phyloP scores from a whole-genome alignment of 192 early-diverging fungal genomes.

The Phlyctochytrium bullatum region DNA sequence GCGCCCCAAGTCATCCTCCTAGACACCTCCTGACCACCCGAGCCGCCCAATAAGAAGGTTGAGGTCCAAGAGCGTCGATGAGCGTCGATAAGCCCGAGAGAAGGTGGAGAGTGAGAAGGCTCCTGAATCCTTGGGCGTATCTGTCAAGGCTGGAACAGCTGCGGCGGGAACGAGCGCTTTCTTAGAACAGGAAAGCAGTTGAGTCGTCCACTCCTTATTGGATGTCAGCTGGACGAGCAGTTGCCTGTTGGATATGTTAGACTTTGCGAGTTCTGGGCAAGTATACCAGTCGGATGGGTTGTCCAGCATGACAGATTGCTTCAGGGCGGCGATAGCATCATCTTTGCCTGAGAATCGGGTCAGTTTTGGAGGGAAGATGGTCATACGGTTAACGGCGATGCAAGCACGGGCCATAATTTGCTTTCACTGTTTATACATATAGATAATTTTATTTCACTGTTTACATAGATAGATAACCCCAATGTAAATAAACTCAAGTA shows the following conservation, averaged over 20 bases:
- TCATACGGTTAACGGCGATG: constrained; percentile 57
- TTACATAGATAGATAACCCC: neutral
- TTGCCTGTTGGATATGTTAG: constrained; percentile 33
- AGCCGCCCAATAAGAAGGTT: too few species aligned
- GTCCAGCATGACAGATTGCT: constrained; percentile 58
- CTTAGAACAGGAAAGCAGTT: too few species aligned
- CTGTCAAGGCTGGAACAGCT: too few species aligned
- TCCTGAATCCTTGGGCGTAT: too few species aligned
- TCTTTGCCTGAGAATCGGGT: constrained; percentile 48
- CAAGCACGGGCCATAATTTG: constrained; percentile 64
- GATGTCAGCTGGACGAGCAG: constrained; percentile 53
- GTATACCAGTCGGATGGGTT: constrained; percentile 61
- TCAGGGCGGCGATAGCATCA: constrained; percentile 56
- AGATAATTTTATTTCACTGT: neutral
- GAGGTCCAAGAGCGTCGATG: too few species aligned
- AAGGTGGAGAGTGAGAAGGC: too few species aligned
- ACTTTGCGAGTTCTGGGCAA: neutral
- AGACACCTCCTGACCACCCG: too few species aligned
- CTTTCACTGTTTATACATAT: constrained; percentile 59
- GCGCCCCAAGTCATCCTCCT: too few species aligned
- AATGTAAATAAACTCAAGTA: constrained; percentile 9
- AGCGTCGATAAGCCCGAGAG: too few species aligned
- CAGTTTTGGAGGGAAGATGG: neutral
- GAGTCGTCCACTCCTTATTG: constrained; percentile 43
- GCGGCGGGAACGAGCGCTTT: too few species aligned